Conservation (phyloP, 306 rosid genomes). For the Begonia loranthoides region DNA sequence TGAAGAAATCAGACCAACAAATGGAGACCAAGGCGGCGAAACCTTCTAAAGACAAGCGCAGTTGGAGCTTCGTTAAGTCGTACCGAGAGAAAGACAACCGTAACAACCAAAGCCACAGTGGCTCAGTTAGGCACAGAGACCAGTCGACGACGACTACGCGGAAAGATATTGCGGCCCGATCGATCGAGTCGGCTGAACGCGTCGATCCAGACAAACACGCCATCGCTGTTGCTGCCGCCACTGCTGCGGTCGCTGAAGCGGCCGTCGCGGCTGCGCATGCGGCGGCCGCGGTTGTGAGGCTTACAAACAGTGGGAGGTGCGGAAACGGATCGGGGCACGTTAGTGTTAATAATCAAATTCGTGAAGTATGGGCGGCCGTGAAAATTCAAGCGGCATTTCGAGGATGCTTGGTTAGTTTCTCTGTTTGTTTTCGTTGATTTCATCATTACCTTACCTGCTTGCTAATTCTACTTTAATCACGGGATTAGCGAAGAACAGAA, state of each 20-base stretch:
- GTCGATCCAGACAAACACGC: slow-evolving; percentile 30
- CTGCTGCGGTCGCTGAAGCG: slow-evolving; percentile 40
- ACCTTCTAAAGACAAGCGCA: slow-evolving; percentile 36
- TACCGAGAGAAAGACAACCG: slow-evolving; percentile 24
- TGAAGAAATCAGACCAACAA: slow-evolving; percentile 16
- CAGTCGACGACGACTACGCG: not conserved
- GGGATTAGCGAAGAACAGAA: not conserved
- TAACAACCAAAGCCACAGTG: slow-evolving; percentile 3
- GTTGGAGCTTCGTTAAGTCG: slow-evolving; percentile 67
- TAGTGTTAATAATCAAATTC: slow-evolving; percentile 8
- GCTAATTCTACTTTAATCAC: not conserved
- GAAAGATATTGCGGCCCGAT: not conserved
- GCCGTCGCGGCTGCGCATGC: slow-evolving; percentile 57
- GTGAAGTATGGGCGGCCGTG: slow-evolving; percentile 55
- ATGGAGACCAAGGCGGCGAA: slow-evolving; percentile 7
- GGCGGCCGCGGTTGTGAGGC: slow-evolving; percentile 38
- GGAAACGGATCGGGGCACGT: slow-evolving; percentile 4
- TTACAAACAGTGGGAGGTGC: slow-evolving; percentile 23
- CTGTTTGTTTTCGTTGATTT: not conserved
- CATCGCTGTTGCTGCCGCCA: slow-evolving; percentile 41
- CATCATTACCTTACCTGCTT: slow-evolving; percentile 3
- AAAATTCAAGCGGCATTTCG: slow-evolving; percentile 87
- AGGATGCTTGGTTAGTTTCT: slow-evolving; percentile 58
- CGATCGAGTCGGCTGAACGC: slow-evolving; percentile 1
- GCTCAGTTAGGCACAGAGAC: not conserved